phyloP scores from a whole-genome alignment of 2,329 filamentous ascomycete genomes.

The Decorospora gaudefroyi region DNA sequence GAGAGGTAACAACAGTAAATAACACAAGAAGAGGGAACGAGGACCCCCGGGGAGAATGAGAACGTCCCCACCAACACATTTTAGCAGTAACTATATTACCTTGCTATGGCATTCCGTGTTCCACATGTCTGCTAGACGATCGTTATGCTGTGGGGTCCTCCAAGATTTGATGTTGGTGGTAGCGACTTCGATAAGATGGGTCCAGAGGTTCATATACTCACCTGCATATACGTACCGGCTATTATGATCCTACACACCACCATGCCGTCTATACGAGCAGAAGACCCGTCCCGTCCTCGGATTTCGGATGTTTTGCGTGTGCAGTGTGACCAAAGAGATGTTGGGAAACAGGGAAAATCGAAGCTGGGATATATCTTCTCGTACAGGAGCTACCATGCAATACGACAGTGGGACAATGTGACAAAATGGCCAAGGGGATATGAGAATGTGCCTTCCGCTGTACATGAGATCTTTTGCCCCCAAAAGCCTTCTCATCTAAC shows the following conservation, averaged over 20 bases:
- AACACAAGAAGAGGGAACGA: too few relatives aligned
- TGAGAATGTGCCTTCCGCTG: constrained; percentile 35
- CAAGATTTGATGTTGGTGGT: too few relatives aligned
- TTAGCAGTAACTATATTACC: too few relatives aligned
- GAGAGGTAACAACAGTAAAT: too few relatives aligned
- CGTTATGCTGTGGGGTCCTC: too few relatives aligned
- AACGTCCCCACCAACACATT: too few relatives aligned
- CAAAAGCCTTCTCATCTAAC: constrained; percentile 19
- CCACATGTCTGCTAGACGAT: too few relatives aligned
- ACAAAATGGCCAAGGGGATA: constrained; percentile 16
- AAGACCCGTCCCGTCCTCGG: too few relatives aligned
- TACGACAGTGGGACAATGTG: constrained; percentile 13
- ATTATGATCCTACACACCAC: neutral
- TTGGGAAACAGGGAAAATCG: neutral
- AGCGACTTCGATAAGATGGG: neutral
- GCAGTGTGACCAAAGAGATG: neutral
- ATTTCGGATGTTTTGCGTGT: too few relatives aligned
- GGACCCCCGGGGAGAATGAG: too few relatives aligned
- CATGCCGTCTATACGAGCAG: too few relatives aligned
- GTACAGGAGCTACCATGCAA: constrained; percentile 21
- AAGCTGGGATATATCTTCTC: constrained; percentile 21
- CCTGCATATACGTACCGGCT: constrained; percentile 9
- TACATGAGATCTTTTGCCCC: constrained; percentile 34
- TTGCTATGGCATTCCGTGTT: too few relatives aligned
- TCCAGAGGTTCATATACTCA: constrained; percentile 1